These are phyloP conservation scores for Chlamydomonas incerta DNA, from an alignment of 139 green algal genomes.

Conservation along the genomic window DNA sequence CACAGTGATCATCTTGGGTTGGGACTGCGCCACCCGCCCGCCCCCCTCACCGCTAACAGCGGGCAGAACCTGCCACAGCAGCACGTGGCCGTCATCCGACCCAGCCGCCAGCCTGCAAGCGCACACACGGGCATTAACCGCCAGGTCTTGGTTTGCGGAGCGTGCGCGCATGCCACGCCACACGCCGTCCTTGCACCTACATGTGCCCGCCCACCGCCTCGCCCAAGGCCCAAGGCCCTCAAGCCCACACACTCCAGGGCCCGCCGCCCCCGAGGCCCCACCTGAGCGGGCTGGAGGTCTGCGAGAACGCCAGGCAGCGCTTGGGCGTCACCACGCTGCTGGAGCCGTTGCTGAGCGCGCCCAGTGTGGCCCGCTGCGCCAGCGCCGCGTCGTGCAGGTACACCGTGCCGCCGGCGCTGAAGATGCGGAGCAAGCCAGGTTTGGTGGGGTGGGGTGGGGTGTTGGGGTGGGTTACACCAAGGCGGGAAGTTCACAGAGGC, in stretches of 20 bases:
- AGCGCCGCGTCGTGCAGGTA: slow-evolving; percentile 19
- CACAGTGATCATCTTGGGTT: no score
- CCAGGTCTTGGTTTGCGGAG: no score
- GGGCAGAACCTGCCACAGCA: not conserved
- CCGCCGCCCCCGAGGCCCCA: not conserved
- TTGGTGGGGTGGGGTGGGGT: not conserved
- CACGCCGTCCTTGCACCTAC: no score
- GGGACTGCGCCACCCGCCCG: no score
- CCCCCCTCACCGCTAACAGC: not conserved
- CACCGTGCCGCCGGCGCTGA: slow-evolving; percentile 1
- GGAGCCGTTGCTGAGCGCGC: not conserved
- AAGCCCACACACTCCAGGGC: no score
- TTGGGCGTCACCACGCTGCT: slow-evolving; percentile 1
- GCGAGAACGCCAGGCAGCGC: slow-evolving; percentile 24
- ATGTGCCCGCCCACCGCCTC: no score
- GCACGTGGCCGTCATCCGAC: not conserved
- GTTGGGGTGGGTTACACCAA: not conserved
- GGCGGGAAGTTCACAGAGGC: no score
- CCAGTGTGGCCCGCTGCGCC: not conserved
- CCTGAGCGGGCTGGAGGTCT: not conserved
- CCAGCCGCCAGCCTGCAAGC: not conserved
- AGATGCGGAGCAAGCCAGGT: not conserved
- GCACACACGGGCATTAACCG: no score
- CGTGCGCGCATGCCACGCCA: no score
- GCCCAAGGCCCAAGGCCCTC: no score